These are phyloP conservation scores for Chytridium lagenaria DNA, from an alignment of 371 early-diverging fungal species.

Conservation along the genomic window DNA sequence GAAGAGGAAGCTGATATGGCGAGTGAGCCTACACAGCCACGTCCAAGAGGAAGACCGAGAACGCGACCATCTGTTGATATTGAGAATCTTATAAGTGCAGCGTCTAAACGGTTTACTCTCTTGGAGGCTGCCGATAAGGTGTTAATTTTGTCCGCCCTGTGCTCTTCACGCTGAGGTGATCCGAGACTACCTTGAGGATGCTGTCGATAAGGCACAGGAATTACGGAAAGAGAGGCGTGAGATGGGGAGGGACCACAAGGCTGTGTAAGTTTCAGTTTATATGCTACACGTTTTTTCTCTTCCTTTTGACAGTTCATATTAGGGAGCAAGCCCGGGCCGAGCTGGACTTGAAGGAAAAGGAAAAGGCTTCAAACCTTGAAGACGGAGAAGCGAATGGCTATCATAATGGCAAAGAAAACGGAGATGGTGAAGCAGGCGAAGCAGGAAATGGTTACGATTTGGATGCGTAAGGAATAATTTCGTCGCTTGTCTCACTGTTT, in stretches of 20 bases:
- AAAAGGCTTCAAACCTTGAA: not conserved
- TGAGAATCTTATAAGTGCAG: constrained; percentile 29
- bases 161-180: constrained; percentile 13
- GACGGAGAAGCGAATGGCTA: not conserved
- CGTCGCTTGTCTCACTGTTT: constrained; percentile 5
- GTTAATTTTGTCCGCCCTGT: constrained; percentile 34
- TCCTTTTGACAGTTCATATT: not conserved
- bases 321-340: constrained; percentile 11
- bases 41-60: not conserved
- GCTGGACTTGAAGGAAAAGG: constrained; percentile 15
- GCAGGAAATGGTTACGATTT: not conserved
- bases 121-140: constrained; percentile 34
- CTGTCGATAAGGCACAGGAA: constrained; percentile 37
- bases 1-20: constrained; percentile 3
- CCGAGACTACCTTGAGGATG: constrained; percentile 38
- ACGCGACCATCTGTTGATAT: constrained; percentile 11
- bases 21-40: not conserved
- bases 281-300: not conserved
- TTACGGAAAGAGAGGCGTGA: constrained; percentile 44
- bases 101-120: constrained; percentile 35
- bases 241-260: constrained; percentile 35
- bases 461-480: not conserved
- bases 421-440: not conserved
- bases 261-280: constrained; percentile 22
- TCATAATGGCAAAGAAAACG: constrained; percentile 1